Percentiles rank a stretch among this genome's conserved stretches.
Conservation (phyloP, 2,329 filamentous ascomycete genomes). For the Diplodia scrobiculata region DNA sequence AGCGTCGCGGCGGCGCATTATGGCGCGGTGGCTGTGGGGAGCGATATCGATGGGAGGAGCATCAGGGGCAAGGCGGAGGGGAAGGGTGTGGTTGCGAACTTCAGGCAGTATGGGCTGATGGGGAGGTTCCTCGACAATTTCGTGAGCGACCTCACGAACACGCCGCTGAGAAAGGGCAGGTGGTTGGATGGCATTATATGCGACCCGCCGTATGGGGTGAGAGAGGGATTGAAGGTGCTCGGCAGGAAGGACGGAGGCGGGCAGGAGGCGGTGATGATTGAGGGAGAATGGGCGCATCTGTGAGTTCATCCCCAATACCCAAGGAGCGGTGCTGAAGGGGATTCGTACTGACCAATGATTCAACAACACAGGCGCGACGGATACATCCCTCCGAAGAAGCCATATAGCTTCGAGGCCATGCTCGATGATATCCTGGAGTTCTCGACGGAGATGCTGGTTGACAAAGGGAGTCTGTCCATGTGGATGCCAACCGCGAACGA, state of each 20-base stretch:
- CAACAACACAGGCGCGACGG: constrained; percentile 54
- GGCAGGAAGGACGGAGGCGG: constrained; percentile 66
- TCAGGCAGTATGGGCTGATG: constrained; percentile 75
- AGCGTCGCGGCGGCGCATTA: constrained; percentile 88
- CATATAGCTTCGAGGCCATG: constrained; percentile 90
- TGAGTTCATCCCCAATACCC: constrained; percentile 46
- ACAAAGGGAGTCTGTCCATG: constrained; percentile 78
- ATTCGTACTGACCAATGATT: constrained; percentile 17
- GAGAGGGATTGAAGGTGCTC: constrained; percentile 86
- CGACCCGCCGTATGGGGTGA: constrained; percentile 92
- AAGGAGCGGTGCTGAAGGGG: no score
- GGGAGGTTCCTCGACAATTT: constrained; percentile 74
- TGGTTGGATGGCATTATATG: constrained; percentile 89
- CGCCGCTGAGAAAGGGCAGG: constrained; percentile 63
- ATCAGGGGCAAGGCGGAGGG: constrained; percentile 67
- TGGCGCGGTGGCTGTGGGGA: constrained; percentile 79
- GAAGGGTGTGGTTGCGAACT: constrained; percentile 69
- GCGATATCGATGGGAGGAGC: constrained; percentile 89
- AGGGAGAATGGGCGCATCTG: constrained; percentile 70
- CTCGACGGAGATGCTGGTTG: constrained; percentile 72
- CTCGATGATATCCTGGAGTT: constrained; percentile 87
- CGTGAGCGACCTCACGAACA: constrained; percentile 83
- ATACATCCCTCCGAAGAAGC: constrained; percentile 84
- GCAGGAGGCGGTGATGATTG: constrained; percentile 62
- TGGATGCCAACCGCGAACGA: constrained; percentile 87